These are phyloP conservation scores for Cavenderia fasciculata DNA, from an alignment of 78 protist species.

Conservation along the genomic window DNA sequence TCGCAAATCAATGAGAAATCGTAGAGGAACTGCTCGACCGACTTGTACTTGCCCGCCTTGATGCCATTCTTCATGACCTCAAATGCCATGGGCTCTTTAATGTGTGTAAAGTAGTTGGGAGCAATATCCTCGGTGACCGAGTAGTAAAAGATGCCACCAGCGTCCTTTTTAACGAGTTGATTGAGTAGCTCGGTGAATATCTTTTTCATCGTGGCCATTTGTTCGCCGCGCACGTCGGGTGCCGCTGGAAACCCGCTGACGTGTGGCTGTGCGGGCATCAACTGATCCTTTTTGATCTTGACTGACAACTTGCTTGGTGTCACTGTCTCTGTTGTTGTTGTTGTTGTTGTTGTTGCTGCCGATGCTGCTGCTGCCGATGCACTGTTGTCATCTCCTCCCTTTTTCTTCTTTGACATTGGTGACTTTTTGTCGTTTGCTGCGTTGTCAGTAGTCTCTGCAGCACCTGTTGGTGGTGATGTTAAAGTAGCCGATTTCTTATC, in stretches of 20 bases:
- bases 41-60: background rate
- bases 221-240: background rate
- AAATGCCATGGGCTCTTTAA: constrained; percentile 78
- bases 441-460: background rate
- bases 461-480: background rate
- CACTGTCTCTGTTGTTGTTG: background rate
- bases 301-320: background rate
- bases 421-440: background rate
- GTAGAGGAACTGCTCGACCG: constrained; percentile 12
- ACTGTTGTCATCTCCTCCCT: background rate
- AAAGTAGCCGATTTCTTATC: background rate
- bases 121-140: constrained; percentile 72
- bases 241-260: background rate
- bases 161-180: constrained; percentile 43
- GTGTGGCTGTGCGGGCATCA: background rate
- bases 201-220: constrained; percentile 6
- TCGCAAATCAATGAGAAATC: constrained; percentile 70
- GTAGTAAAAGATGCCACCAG: constrained; percentile 24
- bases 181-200: background rate
- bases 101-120: constrained; percentile 55
- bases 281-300: background rate
- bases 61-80: constrained; percentile 27
- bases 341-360: background rate
- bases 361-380: background rate
- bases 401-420: constrained; percentile 11